Evolutionary conservation across 257 asterid genomes (phyloP), one percentile per base, ranked within the genome.

Genomic region (Gentiana straminea): DNA sequence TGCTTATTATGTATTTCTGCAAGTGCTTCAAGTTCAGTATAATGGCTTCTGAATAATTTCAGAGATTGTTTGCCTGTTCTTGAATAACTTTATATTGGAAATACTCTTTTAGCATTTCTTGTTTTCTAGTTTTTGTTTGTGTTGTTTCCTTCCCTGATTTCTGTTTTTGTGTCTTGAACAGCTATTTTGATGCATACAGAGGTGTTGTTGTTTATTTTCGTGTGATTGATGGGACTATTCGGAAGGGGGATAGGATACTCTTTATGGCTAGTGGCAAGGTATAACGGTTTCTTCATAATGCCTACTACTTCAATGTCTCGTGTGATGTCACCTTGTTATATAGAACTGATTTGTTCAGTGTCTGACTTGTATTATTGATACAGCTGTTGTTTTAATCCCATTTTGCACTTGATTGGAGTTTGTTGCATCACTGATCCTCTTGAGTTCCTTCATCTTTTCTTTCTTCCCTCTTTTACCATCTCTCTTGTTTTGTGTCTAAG

Each of bases 191-290:
- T 81, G 73, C 98, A 58, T 92, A 87, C 73, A 78, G 98, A 41
- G 97, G 98, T 11, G 94, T 92, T 74, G 80, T 92, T 72, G 98
- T 92, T 49, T 91, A 91, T 73, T 91, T 91, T 69, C 94, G 98
- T 57, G 60, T 87, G 65, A 81, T 85, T 77, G 98, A 91, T 75
- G 98, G 98, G 76, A 72, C 84, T 48, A 65, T 91, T 34, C 81
- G 58, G 66, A 91, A 81, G 73, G 98, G 98, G 64, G 95, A 91
- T 66, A 74, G 94, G 72, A 73, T 91, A 54, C 15, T 87, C 73
- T 91, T 91, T 63, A 91, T 91, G 98, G 98, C 96, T 50, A 91
- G 98, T 67, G 83, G 81, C 68, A 91, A 87, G 98, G 98, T 91
- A 73, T 7, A 63, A 33, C 35, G 45, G 45, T 63, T 54, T 71